These are phyloP conservation scores for Camelina neglecta DNA, from an alignment of 345 rosid species.

Conservation along the genomic window DNA sequence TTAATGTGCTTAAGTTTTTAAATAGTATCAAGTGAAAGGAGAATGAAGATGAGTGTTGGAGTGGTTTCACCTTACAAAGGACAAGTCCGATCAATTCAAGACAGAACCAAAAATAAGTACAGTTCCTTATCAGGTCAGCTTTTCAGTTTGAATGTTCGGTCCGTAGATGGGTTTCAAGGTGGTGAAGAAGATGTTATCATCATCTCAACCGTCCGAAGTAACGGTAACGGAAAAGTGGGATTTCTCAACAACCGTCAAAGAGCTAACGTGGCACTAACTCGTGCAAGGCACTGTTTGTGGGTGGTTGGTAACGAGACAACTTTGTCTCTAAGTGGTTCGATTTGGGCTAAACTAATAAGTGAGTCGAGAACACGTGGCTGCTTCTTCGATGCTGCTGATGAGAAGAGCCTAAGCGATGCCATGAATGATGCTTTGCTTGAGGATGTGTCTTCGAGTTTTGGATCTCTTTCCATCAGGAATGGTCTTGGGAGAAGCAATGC, in stretches of 20 bases:
- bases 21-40: conserved; percentile 27
- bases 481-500: background rate
- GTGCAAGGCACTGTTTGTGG: conserved; percentile 52
- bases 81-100: conserved; percentile 50
- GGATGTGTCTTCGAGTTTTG: conserved; percentile 26
- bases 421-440: conserved; percentile 26
- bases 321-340: conserved; percentile 32
- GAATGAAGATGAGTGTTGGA: conserved; percentile 41
- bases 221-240: conserved; percentile 43
- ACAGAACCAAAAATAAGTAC: conserved; percentile 32
- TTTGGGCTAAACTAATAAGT: conserved; percentile 45
- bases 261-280: conserved; percentile 46
- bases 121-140: background rate
- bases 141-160: conserved; percentile 42
- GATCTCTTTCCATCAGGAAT: conserved; percentile 18
- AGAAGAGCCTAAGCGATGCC: conserved; percentile 24
- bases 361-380: conserved; percentile 45
- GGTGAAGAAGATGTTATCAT: conserved; percentile 53
- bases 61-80: conserved; percentile 52
- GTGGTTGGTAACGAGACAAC: conserved; percentile 52
- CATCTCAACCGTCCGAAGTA: conserved; percentile 53
- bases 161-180: conserved; percentile 58
- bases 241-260: conserved; percentile 46
- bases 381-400: conserved; percentile 43
- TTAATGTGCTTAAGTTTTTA: background rate